Conservation (phyloP, 768 basidiomycete genomes). For the Lactarius vividus region DNA sequence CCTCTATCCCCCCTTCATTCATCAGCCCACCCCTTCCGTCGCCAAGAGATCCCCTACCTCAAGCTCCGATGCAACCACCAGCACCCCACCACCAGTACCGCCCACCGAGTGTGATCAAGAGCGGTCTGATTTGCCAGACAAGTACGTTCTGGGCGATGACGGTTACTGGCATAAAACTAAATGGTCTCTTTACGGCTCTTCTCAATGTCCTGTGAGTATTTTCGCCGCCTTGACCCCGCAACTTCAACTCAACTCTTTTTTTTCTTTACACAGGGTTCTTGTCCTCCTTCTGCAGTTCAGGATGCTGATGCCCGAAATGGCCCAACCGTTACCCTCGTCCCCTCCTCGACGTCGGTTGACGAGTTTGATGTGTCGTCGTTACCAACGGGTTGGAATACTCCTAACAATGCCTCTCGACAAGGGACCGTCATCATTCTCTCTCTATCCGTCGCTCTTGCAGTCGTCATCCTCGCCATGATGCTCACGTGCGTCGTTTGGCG, state of each 20-base stretch:
- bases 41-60: not conserved
- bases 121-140: slow-evolving; percentile 25
- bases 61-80: not conserved
- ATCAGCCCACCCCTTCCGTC: slow-evolving; percentile 21
- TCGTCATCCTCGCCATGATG: slow-evolving; percentile 59
- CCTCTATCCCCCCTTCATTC: slow-evolving; percentile 35
- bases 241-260: slow-evolving; percentile 37
- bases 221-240: not conserved
- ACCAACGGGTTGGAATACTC: slow-evolving; percentile 30
- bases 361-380: slow-evolving; percentile 29
- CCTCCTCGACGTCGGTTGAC: not conserved
- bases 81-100: not conserved
- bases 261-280: not conserved
- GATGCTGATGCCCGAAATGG: not conserved
- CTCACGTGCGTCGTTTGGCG: slow-evolving; percentile 62
- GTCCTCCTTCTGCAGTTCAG: slow-evolving; percentile 10
- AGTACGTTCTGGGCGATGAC: slow-evolving; percentile 28
- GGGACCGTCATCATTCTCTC: slow-evolving; percentile 39
- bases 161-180: slow-evolving; percentile 29
- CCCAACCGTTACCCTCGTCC: slow-evolving; percentile 22
- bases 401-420: slow-evolving; percentile 3
- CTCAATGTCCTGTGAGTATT: slow-evolving; percentile 52
- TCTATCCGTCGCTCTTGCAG: slow-evolving; percentile 61
- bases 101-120: not conserved
- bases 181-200: slow-evolving; percentile 72